Evolutionary conservation across 257 asterid genomes (phyloP).

Genomic region (Plantago elongata): DNA sequence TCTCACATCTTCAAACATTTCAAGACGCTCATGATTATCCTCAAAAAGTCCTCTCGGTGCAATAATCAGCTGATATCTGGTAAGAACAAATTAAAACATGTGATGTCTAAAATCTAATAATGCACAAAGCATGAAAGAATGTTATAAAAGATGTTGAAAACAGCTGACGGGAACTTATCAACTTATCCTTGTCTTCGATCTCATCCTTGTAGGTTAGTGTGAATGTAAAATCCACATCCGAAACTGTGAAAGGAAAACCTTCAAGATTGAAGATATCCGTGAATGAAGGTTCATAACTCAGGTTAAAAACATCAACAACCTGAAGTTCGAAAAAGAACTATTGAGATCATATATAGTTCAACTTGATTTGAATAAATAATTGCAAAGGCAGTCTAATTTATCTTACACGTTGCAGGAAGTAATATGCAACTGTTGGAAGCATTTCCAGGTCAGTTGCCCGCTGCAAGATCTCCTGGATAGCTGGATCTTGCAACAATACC

Average conservation of each 20-base stretch:
- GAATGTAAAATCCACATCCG: slow-evolving; percentile 49
- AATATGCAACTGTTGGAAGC: slow-evolving; percentile 43
- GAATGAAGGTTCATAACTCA: slow-evolving; percentile 44
- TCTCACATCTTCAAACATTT: slow-evolving; percentile 29
- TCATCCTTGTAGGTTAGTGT: slow-evolving; percentile 36
- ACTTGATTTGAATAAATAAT: not conserved
- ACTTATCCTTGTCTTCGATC: slow-evolving; percentile 31
- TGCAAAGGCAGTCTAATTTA: not conserved
- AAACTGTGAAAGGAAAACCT: slow-evolving; percentile 45
- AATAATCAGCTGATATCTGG: slow-evolving; percentile 29
- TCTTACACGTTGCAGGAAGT: slow-evolving; percentile 60
- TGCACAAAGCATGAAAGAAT: not conserved
- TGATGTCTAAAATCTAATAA: not conserved
- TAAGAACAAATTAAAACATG: slow-evolving; percentile 1
- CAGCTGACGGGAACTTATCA: slow-evolving; percentile 26
- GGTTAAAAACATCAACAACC: slow-evolving; percentile 50
- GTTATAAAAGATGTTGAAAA: not conserved
- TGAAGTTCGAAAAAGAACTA: slow-evolving; percentile 22
- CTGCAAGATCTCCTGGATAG: slow-evolving; percentile 44
- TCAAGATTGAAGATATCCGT: slow-evolving; percentile 53
- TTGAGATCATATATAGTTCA: not conserved
- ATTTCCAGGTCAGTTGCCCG: slow-evolving; percentile 49
- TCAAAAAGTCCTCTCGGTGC: not conserved
- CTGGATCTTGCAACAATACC: slow-evolving; percentile 43
- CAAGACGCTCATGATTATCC: slow-evolving; percentile 18